These are phyloP conservation scores for Mycena epipterygia DNA, from an alignment of 768 basidiomycete genomes.

Conservation along the genomic window DNA sequence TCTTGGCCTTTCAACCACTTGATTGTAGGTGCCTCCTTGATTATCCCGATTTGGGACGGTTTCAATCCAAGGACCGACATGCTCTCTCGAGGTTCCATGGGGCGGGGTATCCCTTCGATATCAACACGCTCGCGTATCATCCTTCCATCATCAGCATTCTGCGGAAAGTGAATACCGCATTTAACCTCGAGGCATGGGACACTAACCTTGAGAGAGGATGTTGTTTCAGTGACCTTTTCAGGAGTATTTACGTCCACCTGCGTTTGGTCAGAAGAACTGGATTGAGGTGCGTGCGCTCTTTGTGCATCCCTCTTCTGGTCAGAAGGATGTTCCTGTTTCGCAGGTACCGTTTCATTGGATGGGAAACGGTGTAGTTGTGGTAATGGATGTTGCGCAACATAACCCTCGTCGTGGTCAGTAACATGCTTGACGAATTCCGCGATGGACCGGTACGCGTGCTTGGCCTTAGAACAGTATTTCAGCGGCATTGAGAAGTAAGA, in stretches of 20 bases:
- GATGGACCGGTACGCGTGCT: slow-evolving; percentile 71
- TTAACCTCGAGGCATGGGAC: not conserved
- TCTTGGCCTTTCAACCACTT: slow-evolving; percentile 76
- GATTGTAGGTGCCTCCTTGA: slow-evolving; percentile 79
- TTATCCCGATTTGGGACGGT: slow-evolving; percentile 71
- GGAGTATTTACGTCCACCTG: not conserved
- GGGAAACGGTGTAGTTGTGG: slow-evolving; percentile 56
- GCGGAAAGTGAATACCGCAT: not conserved
- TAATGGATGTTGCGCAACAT: slow-evolving; percentile 60
- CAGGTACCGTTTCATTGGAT: slow-evolving; percentile 35
- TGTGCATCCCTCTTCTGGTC: not conserved
- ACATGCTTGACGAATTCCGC: slow-evolving; percentile 71
- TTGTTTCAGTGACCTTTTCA: slow-evolving; percentile 9
- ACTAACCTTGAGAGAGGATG: not conserved
- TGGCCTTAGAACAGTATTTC: slow-evolving; percentile 54
- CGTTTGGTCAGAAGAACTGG: slow-evolving; percentile 6
- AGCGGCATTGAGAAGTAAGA: not conserved
- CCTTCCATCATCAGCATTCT: slow-evolving; percentile 2
- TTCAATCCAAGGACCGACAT: slow-evolving; percentile 67
- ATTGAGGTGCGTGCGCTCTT: not conserved
- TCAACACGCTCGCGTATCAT: slow-evolving; percentile 86
- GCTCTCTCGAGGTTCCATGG: slow-evolving; percentile 72
- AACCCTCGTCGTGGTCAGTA: slow-evolving; percentile 52
- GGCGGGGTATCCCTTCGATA: slow-evolving; percentile 67
- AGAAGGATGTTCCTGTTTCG: not conserved